These are phyloP conservation scores for Ascochyta fabae DNA, from an alignment of 2,329 filamentous ascomycete species.

Conservation along the genomic window DNA sequence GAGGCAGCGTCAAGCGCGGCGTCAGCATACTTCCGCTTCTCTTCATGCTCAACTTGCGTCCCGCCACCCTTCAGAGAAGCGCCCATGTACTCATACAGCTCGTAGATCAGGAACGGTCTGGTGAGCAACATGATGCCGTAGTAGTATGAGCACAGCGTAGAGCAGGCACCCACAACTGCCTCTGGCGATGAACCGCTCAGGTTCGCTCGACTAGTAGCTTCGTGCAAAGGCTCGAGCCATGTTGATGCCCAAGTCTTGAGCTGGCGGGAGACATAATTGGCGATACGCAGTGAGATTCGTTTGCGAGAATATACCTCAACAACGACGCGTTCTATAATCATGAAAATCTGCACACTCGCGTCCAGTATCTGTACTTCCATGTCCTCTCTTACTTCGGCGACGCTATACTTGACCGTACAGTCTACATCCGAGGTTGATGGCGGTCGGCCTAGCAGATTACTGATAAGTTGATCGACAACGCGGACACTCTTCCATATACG, in stretches of 20 bases:
- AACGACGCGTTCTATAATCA: slow-evolving; percentile 57
- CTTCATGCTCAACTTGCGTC: slow-evolving; percentile 32
- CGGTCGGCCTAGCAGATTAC: slow-evolving; percentile 59
- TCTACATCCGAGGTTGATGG: slow-evolving; percentile 61
- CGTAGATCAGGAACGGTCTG: slow-evolving; percentile 61
- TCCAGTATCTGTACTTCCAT: slow-evolving; percentile 39
- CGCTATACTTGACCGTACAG: slow-evolving; percentile 51
- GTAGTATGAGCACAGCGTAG: slow-evolving; percentile 59
- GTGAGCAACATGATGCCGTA: slow-evolving; percentile 62
- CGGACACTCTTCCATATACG: slow-evolving; percentile 61
- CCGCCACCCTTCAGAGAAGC: slow-evolving; percentile 39
- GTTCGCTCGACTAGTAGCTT: slow-evolving; percentile 39
- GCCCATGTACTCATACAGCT: slow-evolving; percentile 51
- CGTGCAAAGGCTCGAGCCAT: slow-evolving; percentile 40
- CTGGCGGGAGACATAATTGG: slow-evolving; percentile 50
- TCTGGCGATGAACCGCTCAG: slow-evolving; percentile 7
- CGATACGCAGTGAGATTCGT: slow-evolving; percentile 50
- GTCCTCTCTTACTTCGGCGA: slow-evolving; percentile 25
- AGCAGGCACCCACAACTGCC: slow-evolving; percentile 54
- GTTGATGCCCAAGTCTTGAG: slow-evolving; percentile 51
- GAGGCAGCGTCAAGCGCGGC: slow-evolving; percentile 39
- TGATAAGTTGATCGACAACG: slow-evolving; percentile 60
- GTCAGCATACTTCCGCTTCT: slow-evolving; percentile 41
- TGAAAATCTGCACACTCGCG: slow-evolving; percentile 53
- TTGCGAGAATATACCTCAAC: slow-evolving; percentile 56